phyloP scores from a whole-genome alignment of 768 basidiomycete genomes.

The Arthromyces matolae region DNA sequence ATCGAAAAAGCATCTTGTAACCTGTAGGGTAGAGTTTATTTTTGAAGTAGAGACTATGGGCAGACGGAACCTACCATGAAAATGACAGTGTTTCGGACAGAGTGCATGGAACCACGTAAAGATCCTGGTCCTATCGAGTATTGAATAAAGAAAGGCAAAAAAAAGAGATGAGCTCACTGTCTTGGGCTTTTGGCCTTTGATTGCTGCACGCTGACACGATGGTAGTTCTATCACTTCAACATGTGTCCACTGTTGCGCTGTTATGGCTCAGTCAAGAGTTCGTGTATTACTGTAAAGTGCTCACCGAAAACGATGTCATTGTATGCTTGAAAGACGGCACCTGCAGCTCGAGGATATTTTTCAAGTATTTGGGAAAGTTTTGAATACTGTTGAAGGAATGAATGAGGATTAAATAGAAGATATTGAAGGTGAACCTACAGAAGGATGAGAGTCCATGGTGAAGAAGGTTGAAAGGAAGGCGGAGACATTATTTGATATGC shows the following conservation, averaged over 20 bases:
- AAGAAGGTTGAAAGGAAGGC: too few relatives aligned
- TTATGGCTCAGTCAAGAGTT: too few relatives aligned
- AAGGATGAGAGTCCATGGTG: constrained; percentile 25
- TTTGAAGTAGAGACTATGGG: too few relatives aligned
- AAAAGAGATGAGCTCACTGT: constrained; percentile 33
- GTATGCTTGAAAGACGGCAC: constrained; percentile 68
- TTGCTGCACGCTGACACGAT: constrained; percentile 49
- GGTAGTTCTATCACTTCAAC: constrained; percentile 60
- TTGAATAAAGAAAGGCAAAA: constrained; percentile 4
- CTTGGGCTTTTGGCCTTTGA: constrained; percentile 54
- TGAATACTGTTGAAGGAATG: constrained; percentile 34
- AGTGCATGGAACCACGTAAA: constrained; percentile 63
- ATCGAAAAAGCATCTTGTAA: constrained; percentile 52
- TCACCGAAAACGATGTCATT: constrained; percentile 68
- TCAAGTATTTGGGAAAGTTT: constrained; percentile 42
- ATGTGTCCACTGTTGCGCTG: constrained; percentile 73
- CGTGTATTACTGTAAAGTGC: constrained; percentile 6
- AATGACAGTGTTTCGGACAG: constrained; percentile 65
- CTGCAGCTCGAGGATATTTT: constrained; percentile 62
- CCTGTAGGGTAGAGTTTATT: constrained; percentile 32
- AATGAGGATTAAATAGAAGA: neutral
- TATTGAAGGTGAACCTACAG: constrained; percentile 15
- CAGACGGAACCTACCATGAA: constrained; percentile 43
- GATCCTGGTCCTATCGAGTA: constrained; percentile 34
- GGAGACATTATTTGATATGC: too few relatives aligned